phyloP scores from a whole-genome alignment of 2,329 filamentous ascomycete species.

The Xylaria multiplex region DNA sequence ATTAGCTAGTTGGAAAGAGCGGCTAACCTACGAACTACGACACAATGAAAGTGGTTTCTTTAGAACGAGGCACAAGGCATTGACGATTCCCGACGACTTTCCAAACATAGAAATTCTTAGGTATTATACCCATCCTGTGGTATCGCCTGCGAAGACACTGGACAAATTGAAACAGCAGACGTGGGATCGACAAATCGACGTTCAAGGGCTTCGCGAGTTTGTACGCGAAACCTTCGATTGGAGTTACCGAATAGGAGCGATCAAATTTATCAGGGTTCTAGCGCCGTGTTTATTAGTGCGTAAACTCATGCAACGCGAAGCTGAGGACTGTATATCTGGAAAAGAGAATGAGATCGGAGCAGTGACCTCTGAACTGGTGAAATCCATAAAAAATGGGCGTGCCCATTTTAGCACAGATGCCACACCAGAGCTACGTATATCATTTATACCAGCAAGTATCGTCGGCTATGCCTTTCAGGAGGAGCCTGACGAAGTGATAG shows the following conservation, averaged over 20 bases:
- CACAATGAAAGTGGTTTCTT: slow-evolving; percentile 89
- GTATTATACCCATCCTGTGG: slow-evolving; percentile 88
- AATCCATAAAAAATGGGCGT: slow-evolving; percentile 73
- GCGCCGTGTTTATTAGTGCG: slow-evolving; percentile 78
- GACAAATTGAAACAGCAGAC: slow-evolving; percentile 63
- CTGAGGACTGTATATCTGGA: slow-evolving; percentile 44
- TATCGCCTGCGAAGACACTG: slow-evolving; percentile 72
- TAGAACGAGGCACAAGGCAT: slow-evolving; percentile 75
- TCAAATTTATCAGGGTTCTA: slow-evolving; percentile 84
- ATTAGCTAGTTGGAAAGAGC: slow-evolving; percentile 75
- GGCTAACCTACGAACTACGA: slow-evolving; percentile 77
- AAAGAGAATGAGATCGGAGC: slow-evolving; percentile 53
- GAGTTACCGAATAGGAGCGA: slow-evolving; percentile 79
- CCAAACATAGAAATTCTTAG: slow-evolving; percentile 81
- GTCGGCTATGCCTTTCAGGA: slow-evolving; percentile 79
- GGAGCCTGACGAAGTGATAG: slow-evolving; percentile 72
- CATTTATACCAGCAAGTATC: slow-evolving; percentile 78
- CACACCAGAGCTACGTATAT: slow-evolving; percentile 79
- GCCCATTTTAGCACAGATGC: slow-evolving; percentile 79
- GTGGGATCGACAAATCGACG: slow-evolving; percentile 73
- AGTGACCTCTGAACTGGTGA: slow-evolving; percentile 66
- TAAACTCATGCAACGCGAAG: slow-evolving; percentile 59
- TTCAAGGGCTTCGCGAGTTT: slow-evolving; percentile 76
- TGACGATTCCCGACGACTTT: slow-evolving; percentile 82
- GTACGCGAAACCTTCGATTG: slow-evolving; percentile 85